These are phyloP conservation scores for Acanthamoeba royreba DNA, from an alignment of 208 protist species.

Conservation along the genomic window DNA sequence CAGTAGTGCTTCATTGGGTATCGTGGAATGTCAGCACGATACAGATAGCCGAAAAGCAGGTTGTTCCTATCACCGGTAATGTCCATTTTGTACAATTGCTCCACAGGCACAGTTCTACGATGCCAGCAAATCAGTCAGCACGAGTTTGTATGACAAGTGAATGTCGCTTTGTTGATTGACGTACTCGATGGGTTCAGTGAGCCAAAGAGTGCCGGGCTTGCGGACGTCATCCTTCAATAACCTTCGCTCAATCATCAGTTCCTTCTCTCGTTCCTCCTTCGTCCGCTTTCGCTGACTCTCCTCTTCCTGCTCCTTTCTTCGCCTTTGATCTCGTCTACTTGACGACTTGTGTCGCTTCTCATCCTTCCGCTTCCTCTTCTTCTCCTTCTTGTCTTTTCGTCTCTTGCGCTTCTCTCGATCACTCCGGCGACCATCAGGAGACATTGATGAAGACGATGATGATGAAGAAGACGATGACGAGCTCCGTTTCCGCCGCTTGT, in stretches of 20 bases:
- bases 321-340: neutral
- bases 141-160: neutral
- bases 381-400: neutral
- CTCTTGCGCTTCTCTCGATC: neutral
- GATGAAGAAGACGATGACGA: neutral
- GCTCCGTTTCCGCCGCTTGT: neutral
- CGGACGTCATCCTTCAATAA: neutral
- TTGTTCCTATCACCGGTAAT: neutral
- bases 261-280: neutral
- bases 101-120: neutral
- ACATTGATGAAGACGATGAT: neutral
- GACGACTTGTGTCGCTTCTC: neutral
- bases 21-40: neutral
- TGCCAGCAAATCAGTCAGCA: neutral
- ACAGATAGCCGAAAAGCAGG: slow-evolving; percentile 17
- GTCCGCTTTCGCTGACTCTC: neutral
- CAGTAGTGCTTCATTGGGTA: neutral
- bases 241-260: neutral
- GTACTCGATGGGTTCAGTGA: neutral
- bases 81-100: neutral
- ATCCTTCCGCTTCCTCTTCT: neutral
- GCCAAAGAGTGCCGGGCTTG: neutral
- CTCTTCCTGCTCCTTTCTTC: neutral
- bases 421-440: neutral
- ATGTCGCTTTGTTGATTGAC: neutral